Conservation (phyloP, 768 basidiomycete genomes). For the Panaeolus papilionaceus region DNA sequence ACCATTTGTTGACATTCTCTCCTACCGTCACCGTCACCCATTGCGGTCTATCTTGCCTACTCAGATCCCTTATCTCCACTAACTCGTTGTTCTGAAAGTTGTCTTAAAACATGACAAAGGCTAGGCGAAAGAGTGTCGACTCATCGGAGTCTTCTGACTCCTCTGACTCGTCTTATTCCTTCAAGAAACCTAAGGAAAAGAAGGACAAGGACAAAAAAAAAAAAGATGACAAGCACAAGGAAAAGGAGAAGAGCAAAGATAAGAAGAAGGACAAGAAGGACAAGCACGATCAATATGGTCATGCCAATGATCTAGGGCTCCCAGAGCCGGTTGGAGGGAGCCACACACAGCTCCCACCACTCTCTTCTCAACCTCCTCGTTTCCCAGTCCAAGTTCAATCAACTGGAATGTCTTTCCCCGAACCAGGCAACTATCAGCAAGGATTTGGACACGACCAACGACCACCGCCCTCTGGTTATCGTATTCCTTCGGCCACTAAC, state of each 20-base stretch:
- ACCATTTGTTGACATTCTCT: neutral
- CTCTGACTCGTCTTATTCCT: conserved; percentile 24
- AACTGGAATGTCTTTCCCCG: conserved; percentile 13
- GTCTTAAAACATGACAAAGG: conserved; percentile 15
- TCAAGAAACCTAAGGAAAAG: conserved; percentile 28
- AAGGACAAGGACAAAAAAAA: conserved; percentile 33
- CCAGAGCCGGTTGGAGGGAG: neutral
- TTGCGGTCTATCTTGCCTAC: neutral
- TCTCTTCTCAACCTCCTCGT: conserved; percentile 9
- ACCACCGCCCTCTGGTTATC: conserved; percentile 69
- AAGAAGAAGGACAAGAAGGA: conserved; percentile 32
- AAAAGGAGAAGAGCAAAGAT: conserved; percentile 31
- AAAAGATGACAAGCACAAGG: conserved; percentile 35
- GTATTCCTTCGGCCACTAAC: conserved; percentile 56
- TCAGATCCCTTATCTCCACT: neutral
- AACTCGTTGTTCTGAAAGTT: neutral
- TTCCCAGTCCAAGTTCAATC: conserved; percentile 20
- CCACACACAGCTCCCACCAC: conserved; percentile 4
- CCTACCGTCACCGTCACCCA: neutral
- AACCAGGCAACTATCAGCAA: conserved; percentile 18
- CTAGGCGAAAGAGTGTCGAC: conserved; percentile 38
- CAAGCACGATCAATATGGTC: conserved; percentile 28
- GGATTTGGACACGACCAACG: conserved; percentile 19
- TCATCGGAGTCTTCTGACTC: conserved; percentile 35
- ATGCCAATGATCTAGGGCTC: conserved; percentile 21